Base-by-base conservation (phyloP, 2,329 filamentous ascomycete genomes). In the Aspergillus fischeri region DNA sequence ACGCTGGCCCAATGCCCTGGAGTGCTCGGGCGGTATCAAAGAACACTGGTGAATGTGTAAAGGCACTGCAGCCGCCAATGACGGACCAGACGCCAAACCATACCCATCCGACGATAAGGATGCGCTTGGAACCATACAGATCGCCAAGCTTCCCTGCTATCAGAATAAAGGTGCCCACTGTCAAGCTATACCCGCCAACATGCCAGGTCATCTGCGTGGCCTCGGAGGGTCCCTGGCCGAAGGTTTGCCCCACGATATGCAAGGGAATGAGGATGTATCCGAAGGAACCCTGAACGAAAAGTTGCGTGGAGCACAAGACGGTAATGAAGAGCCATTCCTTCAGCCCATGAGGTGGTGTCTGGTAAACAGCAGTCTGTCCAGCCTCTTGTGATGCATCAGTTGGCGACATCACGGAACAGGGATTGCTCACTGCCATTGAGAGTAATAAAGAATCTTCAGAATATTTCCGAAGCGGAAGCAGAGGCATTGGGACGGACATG, bases 1-100 rank as follows among this genome's bases (percentile, higher is more conserved):
- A 75, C 0, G 86, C 85, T 0, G 85, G 83, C 0, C 87, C 87
- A 6, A 77, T 65, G 3, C 73, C 83, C 60, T 86, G 83, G 2
- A 86, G 67, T 0, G 80, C 81, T 5, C 84, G 77, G n/a, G 77
- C 75, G 38, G 80, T 73, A 57, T 81, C 75, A 63, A 84, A 83
- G 11, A 82, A 70, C 1, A 76, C 71, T 6, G 42, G n/a, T 77
- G 74, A 5, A n/a, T 83, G 68, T 3, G 66, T 68, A 51, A 72
- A 75, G 21, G 74, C 70, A 27, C 65, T 68, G 8, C 75, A 50
- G 0, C 74, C 74, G 2, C 70, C 71, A 20, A 75, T 61, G 20
- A 74, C 57, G 4, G 73, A 73, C 71, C 70, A 75, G 24, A 75
- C 7, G 0, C 67, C 65, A 48, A 73, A 69, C 74, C 73, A 76